Base-by-base conservation (phyloP, 352 stramenopile species). In the Pythium aristosporum region DNA sequence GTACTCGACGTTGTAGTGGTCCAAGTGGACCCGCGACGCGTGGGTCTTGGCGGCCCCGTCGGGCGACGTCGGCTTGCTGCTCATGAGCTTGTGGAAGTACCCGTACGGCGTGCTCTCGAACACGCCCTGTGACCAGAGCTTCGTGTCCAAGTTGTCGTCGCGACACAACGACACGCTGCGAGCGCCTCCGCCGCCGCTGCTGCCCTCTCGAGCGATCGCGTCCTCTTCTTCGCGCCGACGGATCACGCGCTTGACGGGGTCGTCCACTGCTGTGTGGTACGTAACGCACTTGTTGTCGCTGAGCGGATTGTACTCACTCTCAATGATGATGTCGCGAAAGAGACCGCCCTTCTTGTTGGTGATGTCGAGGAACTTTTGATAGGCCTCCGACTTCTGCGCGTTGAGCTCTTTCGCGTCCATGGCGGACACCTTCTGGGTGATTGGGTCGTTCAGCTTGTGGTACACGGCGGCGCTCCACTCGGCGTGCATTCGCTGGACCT, bases 31-130 rank as follows among this genome's bases (percentile, higher is more conserved):
- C 28, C 66, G 78, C 25, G 84, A 93, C 49, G 80, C 74, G 51
- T 87, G 79, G 28, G 78, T 81, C 55, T 80, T 84, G 37, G 72
- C 20, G 7, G 55, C 77, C 20, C 72, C 69, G 61, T 85, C 75
- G n/a, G n/a, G n/a, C 0, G 68, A 58, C 57, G 63, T 82, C 16
- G 73, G 63, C 0, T 71, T 78, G 53, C 66, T 82, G 59, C 64
- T 80, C 80, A 90, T 90, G 75, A 90, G 86, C 63, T 90, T 92
- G 77, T 92, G 76, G 75, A 92, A 92, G 60, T 91, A 93, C 9
- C 84, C 84, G 60, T 92, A 91, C 44, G 82, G 82, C 13, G 84
- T 93, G 75, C 78, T 89, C 67, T 93, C 84, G 41, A 82, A 89
- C 21, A 80, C 78, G 20, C 84, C 84, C 51, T 80, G 84, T 21